Evolutionary conservation across 805 yeast genomes (phyloP).

Genomic region (Saturnispora besseyi): DNA sequence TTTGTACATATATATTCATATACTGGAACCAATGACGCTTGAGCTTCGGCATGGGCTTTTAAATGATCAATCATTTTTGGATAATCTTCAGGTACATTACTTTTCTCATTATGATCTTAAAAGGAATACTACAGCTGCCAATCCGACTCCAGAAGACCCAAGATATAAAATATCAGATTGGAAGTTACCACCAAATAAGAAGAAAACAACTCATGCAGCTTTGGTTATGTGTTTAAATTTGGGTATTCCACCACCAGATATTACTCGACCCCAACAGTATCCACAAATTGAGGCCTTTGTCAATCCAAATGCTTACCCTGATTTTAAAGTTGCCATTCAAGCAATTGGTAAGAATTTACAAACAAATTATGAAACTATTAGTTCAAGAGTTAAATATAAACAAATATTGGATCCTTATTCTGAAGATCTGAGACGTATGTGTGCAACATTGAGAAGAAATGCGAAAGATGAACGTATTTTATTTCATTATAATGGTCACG

Average conservation of each 20-base stretch:
- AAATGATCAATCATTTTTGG: constrained; percentile 24
- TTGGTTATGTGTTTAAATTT: constrained; percentile 80
- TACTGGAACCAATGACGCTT: constrained; percentile 10
- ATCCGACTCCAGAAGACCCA: constrained; percentile 53
- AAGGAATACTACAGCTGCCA: constrained; percentile 84
- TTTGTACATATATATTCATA: background rate
- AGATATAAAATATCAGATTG: constrained; percentile 76
- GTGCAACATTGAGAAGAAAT: constrained; percentile 77
- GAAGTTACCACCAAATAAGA: constrained; percentile 85
- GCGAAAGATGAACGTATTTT: constrained; percentile 90
- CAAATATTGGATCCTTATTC: constrained; percentile 91
- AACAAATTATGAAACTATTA: constrained; percentile 79
- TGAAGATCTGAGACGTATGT: constrained; percentile 87
- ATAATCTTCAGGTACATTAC: constrained; percentile 25
- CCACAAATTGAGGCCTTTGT: constrained; percentile 91
- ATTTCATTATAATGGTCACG: constrained; percentile 96
- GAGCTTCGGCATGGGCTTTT: constrained; percentile 27
- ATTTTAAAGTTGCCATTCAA: constrained; percentile 84
- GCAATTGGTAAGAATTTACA: constrained; percentile 84
- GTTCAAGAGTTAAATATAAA: constrained; percentile 81
- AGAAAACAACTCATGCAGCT: constrained; percentile 89
- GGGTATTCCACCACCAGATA: constrained; percentile 97
- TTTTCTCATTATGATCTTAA: constrained; percentile 74
- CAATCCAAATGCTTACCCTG: constrained; percentile 74
- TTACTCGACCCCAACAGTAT: constrained; percentile 85